phyloP scores from a whole-genome alignment of 2,329 filamentous ascomycete genomes.

The Ustilaginoidea virens region DNA sequence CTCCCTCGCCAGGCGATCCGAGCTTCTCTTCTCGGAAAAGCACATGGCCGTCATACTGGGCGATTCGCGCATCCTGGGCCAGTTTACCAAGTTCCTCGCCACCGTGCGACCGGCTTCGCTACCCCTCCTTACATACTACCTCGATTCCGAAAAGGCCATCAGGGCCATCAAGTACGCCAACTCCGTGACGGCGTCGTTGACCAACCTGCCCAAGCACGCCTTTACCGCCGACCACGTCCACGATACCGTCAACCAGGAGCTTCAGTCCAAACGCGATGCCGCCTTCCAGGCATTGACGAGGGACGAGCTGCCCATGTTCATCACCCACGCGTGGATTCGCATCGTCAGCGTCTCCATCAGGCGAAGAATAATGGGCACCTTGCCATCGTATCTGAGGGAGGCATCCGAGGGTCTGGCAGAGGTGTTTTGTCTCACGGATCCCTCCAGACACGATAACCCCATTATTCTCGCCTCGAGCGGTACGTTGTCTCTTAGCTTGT shows the following conservation, averaged over 20 bases:
- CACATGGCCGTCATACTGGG: conserved; percentile 52
- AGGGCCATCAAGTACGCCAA: conserved; percentile 59
- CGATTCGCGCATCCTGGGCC: conserved; percentile 44
- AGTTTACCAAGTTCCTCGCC: conserved; percentile 53
- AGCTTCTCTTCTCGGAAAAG: conserved; percentile 48
- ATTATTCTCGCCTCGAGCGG: conserved; percentile 66
- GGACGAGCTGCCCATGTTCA: conserved; percentile 57
- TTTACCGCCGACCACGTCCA: conserved; percentile 36
- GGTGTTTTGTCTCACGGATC: conserved; percentile 64
- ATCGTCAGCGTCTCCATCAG: conserved; percentile 56
- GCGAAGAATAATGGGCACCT: conserved; percentile 49
- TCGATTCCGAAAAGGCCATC: conserved; percentile 55
- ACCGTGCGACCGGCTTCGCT: conserved; percentile 44
- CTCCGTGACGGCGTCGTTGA: conserved; percentile 45
- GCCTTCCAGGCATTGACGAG: conserved; percentile 49
- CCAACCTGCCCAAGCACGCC: conserved; percentile 36
- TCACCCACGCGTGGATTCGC: conserved; percentile 52
- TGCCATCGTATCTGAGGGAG: conserved; percentile 47
- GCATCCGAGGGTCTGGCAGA: conserved; percentile 63
- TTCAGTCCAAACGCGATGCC: conserved; percentile 47
- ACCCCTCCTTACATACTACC: conserved; percentile 53
- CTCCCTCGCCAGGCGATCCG: conserved; percentile 47
- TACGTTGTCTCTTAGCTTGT: conserved; percentile 19
- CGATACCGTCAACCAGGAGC: conserved; percentile 37
- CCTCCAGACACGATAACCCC: conserved; percentile 56